These are phyloP conservation scores for Penicillium corylophilum DNA, from an alignment of 2,329 filamentous ascomycete genomes.

Conservation along the genomic window DNA sequence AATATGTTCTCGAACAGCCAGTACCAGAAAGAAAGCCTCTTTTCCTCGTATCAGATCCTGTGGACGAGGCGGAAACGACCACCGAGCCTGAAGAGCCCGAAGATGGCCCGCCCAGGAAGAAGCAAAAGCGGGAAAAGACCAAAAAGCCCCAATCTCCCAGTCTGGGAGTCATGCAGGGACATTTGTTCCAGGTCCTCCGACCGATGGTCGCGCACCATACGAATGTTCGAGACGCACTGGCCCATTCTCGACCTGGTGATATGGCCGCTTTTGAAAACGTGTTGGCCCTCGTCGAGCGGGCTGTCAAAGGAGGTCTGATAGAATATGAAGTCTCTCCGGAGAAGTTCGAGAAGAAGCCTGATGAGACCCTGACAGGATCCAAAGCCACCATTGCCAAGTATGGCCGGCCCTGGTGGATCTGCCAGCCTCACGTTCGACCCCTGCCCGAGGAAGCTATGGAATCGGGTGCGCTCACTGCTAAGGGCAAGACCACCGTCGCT, in stretches of 20 bases:
- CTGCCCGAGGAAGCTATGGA: conserved; percentile 83
- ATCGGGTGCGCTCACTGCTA: conserved; percentile 72
- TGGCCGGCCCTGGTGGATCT: conserved; percentile 84
- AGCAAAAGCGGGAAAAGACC: conserved; percentile 46
- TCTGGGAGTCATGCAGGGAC: conserved; percentile 78
- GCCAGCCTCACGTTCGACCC: conserved; percentile 81
- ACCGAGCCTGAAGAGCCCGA: conserved; percentile 38
- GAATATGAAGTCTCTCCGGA: conserved; percentile 58
- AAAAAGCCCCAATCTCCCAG: conserved; percentile 60
- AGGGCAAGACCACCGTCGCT: conserved; percentile 57
- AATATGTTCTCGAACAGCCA: conserved; percentile 68
- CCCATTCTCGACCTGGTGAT: conserved; percentile 65
- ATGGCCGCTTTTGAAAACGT: conserved; percentile 76
- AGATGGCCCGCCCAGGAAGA: conserved; percentile 51
- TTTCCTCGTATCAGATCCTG: conserved; percentile 62
- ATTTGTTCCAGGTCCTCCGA: conserved; percentile 87
- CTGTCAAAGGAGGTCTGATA: conserved; percentile 68
- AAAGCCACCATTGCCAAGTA: conserved; percentile 68
- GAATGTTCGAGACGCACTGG: conserved; percentile 81
- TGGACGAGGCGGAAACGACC: conserved; percentile 23
- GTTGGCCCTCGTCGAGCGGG: conserved; percentile 70
- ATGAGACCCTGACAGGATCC: conserved; percentile 43
- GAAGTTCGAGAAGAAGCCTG: conserved; percentile 35
- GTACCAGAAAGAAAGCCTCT: conserved; percentile 66
- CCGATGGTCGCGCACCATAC: conserved; percentile 78